Percentiles rank a stretch among this genome's conserved stretches.
Conservation (phyloP, 2,329 filamentous ascomycete species). For the Botrytis byssoidea region DNA sequence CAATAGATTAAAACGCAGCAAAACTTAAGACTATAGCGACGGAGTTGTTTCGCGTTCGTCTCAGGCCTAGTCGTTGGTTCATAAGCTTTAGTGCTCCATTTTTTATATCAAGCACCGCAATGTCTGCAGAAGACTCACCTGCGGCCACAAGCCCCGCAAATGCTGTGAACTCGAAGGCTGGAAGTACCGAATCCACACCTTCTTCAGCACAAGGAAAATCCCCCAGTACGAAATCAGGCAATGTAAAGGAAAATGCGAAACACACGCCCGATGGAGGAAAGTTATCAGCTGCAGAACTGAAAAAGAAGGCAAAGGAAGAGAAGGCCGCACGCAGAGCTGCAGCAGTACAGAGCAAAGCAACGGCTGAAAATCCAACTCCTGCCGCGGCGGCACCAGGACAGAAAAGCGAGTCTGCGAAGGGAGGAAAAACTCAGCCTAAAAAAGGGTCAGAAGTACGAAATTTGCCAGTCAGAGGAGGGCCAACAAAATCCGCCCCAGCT, state of each 20-base stretch:
- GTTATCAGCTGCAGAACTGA: constrained; percentile 61
- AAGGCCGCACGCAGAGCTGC: constrained; percentile 82
- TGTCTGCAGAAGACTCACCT: constrained; percentile 29
- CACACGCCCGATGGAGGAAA: constrained; percentile 44
- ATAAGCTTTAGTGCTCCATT: neutral
- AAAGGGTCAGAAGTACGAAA: constrained; percentile 33
- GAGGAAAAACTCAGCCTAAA: constrained; percentile 43
- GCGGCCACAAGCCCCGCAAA: constrained; percentile 22
- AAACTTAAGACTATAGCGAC: neutral
- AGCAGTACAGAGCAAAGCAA: constrained; percentile 54
- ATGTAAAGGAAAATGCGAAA: constrained; percentile 20
- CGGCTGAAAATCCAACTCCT: constrained; percentile 39
- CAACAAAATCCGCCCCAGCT: constrained; percentile 35
- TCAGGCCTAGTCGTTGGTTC: constrained; percentile 5
- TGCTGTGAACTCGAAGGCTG: constrained; percentile 8
- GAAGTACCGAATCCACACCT: neutral
- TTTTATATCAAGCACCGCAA: neutral
- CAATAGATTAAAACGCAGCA: neutral
- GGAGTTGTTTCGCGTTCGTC: constrained; percentile 2
- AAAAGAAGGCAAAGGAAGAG: constrained; percentile 86
- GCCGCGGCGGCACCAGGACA: constrained; percentile 25
- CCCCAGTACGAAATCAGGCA: constrained; percentile 22
- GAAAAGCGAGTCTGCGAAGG: constrained; percentile 37
- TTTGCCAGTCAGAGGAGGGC: constrained; percentile 32
- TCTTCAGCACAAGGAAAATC: constrained; percentile 21